Conservation (phyloP, 495 filamentous ascomycete genomes). For the Peziza echinospora region DNA sequence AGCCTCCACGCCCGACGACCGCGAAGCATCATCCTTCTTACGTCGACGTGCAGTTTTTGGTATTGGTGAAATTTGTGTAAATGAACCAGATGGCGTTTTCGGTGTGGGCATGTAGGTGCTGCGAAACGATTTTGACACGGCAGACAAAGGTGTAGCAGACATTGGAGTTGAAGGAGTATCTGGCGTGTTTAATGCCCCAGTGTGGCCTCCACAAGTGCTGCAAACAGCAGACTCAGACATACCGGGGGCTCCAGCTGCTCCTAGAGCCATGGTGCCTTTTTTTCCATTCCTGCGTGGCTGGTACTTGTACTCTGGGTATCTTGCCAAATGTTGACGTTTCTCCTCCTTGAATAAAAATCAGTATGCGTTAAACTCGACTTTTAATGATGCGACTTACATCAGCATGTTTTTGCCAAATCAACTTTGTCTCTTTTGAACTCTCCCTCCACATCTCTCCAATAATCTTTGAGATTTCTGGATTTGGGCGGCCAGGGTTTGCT, state of each 20-base stretch:
- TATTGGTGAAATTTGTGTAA: conserved; percentile 9
- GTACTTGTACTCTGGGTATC: conserved; percentile 87
- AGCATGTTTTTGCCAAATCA: conserved; percentile 72
- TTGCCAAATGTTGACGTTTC: conserved; percentile 68
- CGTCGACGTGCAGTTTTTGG: neutral
- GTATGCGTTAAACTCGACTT: neutral
- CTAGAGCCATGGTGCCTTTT: conserved; percentile 14
- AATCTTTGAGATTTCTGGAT: conserved; percentile 95
- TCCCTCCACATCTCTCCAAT: conserved; percentile 83
- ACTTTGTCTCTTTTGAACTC: conserved; percentile 52
- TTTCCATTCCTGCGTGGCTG: conserved; percentile 62
- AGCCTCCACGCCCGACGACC: conserved; percentile 15
- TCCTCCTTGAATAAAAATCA: conserved; percentile 39
- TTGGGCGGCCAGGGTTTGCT: conserved; percentile 70
- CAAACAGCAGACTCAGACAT: conserved; percentile 17
- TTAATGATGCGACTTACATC: conserved; percentile 32
- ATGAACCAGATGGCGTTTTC: conserved; percentile 7
- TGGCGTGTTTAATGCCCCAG: conserved; percentile 14
- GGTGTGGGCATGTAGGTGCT: conserved; percentile 8
- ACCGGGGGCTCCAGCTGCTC: conserved; percentile 2
- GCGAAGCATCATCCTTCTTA: conserved; percentile 4
- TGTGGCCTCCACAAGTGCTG: conserved; percentile 15
- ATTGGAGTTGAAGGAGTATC: conserved; percentile 14
- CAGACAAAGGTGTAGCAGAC: neutral
- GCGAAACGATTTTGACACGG: conserved; percentile 12